Evolutionary conservation across 345 rosid genomes (phyloP), one percentile per base, ranked within the genome.

Genomic region (Salix dunnii): DNA sequence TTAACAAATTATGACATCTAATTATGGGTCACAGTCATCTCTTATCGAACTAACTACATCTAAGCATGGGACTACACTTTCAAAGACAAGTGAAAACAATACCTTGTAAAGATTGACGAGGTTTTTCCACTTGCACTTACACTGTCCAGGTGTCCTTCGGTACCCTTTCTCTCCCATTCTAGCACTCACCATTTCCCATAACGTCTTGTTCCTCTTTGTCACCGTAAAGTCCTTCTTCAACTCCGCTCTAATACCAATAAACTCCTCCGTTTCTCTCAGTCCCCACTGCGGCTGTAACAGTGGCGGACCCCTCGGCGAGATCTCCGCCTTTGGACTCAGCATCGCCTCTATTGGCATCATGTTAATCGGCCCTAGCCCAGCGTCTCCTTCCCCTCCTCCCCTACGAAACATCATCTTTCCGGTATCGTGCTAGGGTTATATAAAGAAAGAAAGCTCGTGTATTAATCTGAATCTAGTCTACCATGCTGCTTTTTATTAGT

Each of bases 81-180:
- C 60, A 42, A 66, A 7, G 7, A 13, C 40, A 66, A n/a, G 3
- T 13, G 30, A 9, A 33, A 40, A 25, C 6, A 12, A 42, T 80
- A 85, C 93, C 93, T 90, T 90, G 83, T 87, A 88, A 67, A 87
- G 90, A 76, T 84, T 87, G 77, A 87, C 65, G 38, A 90, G 90
- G 71, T 90, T 88, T 79, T 90, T 87, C 91, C 89, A 90, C 78
- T 90, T 88, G 86, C 90, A 87, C 72, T 88, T 88, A 67, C 91
- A 90, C 84, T 90, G 93, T 38, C 84, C 87, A 46, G 90, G 85
- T 38, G 88, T 82, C 74, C 90, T 81, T 30, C 71, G 38, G 68
- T 78, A 83, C 20, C 91, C 91, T 38, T 76, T 81, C 75, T 88
- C 89, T 78, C 77, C 79, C 91, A 88, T 79, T 60, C 75, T 81